These are phyloP conservation scores for Akebia trifoliata DNA, from an alignment of 164 flowering plant species.

Conservation along the genomic window DNA sequence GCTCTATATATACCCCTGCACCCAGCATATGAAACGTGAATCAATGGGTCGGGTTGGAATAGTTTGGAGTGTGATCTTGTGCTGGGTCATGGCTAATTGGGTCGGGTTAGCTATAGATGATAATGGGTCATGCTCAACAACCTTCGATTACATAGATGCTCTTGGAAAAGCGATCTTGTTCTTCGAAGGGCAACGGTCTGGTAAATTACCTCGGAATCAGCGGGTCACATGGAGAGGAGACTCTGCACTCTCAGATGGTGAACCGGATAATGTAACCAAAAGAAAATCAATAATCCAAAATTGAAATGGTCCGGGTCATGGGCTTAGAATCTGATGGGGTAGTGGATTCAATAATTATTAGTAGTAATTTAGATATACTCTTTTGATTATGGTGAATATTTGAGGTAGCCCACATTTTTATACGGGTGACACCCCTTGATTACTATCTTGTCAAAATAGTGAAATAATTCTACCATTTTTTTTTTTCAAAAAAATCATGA, in stretches of 20 bases:
- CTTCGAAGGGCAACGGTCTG: conserved; percentile 77
- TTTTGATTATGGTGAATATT: too few relatives aligned
- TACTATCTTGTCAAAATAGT: too few relatives aligned
- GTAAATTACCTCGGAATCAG: conserved; percentile 49
- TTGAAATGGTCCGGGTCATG: not conserved
- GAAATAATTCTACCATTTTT: too few relatives aligned
- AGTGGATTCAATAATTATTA: not conserved
- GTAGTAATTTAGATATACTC: too few relatives aligned
- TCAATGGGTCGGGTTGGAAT: conserved; percentile 3
- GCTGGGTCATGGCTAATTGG: conserved; percentile 12
- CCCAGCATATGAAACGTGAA: too few relatives aligned
- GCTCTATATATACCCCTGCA: too few relatives aligned
- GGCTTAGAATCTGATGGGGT: not conserved
- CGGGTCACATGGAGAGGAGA: conserved; percentile 59
- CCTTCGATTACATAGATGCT: conserved; percentile 41
- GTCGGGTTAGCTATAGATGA: conserved; percentile 14
- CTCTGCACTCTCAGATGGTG: conserved; percentile 66
- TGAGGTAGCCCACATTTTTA: too few relatives aligned
- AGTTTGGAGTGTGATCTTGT: not conserved
- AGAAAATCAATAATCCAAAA: not conserved
- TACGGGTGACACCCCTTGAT: too few relatives aligned
- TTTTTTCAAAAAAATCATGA: too few relatives aligned
- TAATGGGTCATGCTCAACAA: conserved; percentile 6
- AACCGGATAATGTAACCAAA: conserved; percentile 35
- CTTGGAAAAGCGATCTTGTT: conserved; percentile 55